A percentile compares a stretch with the other conserved stretches of the same genome.
phyloP scores from a whole-genome alignment of 2,329 filamentous ascomycete species.

The Arachnomyces sp. region DNA sequence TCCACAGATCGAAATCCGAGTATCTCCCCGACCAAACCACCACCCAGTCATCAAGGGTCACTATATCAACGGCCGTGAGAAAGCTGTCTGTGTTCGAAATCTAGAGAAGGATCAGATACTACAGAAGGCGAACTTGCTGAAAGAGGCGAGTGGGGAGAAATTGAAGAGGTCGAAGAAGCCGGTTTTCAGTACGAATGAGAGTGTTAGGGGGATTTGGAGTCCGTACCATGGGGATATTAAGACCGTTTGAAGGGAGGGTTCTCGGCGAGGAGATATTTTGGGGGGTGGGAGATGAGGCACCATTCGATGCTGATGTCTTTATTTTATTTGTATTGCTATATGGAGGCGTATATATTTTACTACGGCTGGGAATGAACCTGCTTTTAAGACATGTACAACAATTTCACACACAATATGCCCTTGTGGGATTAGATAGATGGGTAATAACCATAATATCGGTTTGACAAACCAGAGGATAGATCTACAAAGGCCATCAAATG shows the following conservation, averaged over 20 bases:
- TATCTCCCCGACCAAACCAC: slow-evolving; percentile 81
- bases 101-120: slow-evolving; percentile 72
- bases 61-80: slow-evolving; percentile 85
- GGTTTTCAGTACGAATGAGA: slow-evolving; percentile 56
- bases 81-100: slow-evolving; percentile 83
- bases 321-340: slow-evolving; percentile 2
- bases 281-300: slow-evolving; percentile 15
- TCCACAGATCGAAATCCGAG: slow-evolving; percentile 82
- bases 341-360: slow-evolving; percentile 3
- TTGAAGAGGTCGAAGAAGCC: slow-evolving; percentile 50
- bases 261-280: slow-evolving; percentile 7
- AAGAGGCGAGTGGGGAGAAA: slow-evolving; percentile 42
- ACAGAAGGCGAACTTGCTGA: slow-evolving; percentile 57
- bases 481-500: too few species aligned
- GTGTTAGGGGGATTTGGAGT: slow-evolving; percentile 59
- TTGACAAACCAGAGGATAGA: too few species aligned
- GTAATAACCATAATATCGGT: too few species aligned
- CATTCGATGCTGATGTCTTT: slow-evolving; percentile 4
- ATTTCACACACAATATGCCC: too few species aligned
- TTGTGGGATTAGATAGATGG: too few species aligned
- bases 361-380: too few species aligned
- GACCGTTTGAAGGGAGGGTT: slow-evolving; percentile 35
- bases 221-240: slow-evolving; percentile 53
- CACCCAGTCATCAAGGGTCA: slow-evolving; percentile 84
- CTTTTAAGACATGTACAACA: too few species aligned